These are phyloP conservation scores for Cajanus cajan DNA, from an alignment of 306 rosid species.

Conservation along the genomic window DNA sequence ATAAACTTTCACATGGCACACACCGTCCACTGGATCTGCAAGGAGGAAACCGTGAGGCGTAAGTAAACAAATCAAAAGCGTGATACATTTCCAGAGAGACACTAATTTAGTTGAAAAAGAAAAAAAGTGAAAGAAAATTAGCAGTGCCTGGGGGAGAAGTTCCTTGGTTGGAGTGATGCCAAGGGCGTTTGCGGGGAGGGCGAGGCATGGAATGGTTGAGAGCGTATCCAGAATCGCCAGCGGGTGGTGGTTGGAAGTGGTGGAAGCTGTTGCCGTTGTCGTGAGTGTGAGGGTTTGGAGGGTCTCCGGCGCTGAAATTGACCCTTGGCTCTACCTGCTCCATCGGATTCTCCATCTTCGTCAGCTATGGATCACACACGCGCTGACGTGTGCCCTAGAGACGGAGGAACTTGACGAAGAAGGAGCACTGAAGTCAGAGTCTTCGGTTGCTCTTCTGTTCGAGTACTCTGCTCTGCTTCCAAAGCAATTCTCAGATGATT, in stretches of 20 bases:
- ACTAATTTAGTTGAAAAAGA: neutral
- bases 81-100: neutral
- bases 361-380: neutral
- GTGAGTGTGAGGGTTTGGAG: constrained; percentile 5
- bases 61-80: neutral
- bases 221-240: constrained; percentile 17
- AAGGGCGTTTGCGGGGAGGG: constrained; percentile 28
- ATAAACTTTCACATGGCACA: constrained; percentile 57
- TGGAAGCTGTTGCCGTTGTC: neutral
- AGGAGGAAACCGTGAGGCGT: neutral
- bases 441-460: neutral
- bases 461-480: neutral
- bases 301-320: constrained; percentile 32
- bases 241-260: neutral
- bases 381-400: neutral
- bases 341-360: constrained; percentile 28
- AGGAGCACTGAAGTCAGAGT: neutral
- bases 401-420: neutral
- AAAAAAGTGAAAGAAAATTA: neutral
- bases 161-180: constrained; percentile 40
- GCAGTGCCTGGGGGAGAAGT: constrained; percentile 45
- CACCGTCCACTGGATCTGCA: constrained; percentile 52
- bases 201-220: neutral
- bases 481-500: neutral
- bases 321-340: constrained; percentile 21